These are phyloP conservation scores for Xerocomellus amylosporus DNA, from an alignment of 768 basidiomycete genomes.

Conservation along the genomic window DNA sequence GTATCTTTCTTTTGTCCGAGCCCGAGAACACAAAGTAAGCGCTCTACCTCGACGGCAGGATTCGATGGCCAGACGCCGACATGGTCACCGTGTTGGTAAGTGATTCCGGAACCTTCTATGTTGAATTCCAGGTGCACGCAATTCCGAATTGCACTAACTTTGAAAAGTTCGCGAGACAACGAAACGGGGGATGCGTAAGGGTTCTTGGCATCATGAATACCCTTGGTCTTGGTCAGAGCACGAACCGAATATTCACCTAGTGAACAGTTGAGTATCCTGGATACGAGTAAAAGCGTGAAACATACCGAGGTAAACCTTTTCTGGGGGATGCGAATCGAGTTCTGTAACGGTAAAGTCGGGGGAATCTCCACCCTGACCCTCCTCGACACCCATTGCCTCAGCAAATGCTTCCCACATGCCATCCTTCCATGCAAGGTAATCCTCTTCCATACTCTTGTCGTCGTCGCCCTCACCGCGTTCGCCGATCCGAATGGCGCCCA, in stretches of 20 bases:
- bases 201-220: conserved; percentile 98
- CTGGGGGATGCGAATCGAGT: conserved; percentile 64
- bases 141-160: conserved; percentile 69
- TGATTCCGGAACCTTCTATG: conserved; percentile 92
- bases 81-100: conserved; percentile 99
- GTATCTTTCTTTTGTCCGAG: conserved; percentile 76
- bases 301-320: conserved; percentile 92
- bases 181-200: conserved; percentile 86
- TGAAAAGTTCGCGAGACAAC: conserved; percentile 81
- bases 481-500: conserved; percentile 85
- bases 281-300: background rate
- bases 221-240: conserved; percentile 88
- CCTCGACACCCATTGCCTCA: conserved; percentile 82
- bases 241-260: conserved; percentile 93
- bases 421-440: conserved; percentile 99
- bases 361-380: conserved; percentile 92
- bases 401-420: conserved; percentile 93
- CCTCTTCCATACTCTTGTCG: conserved; percentile 99
- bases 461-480: conserved; percentile 96
- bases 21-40: conserved; percentile 83
- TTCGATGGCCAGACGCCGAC: conserved; percentile 97
- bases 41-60: conserved; percentile 86
- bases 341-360: conserved; percentile 93
- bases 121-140: conserved; percentile 94
- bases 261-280: background rate